phyloP scores from a whole-genome alignment of 2,329 filamentous ascomycete genomes.

The Golovinomyces cichoracearum region DNA sequence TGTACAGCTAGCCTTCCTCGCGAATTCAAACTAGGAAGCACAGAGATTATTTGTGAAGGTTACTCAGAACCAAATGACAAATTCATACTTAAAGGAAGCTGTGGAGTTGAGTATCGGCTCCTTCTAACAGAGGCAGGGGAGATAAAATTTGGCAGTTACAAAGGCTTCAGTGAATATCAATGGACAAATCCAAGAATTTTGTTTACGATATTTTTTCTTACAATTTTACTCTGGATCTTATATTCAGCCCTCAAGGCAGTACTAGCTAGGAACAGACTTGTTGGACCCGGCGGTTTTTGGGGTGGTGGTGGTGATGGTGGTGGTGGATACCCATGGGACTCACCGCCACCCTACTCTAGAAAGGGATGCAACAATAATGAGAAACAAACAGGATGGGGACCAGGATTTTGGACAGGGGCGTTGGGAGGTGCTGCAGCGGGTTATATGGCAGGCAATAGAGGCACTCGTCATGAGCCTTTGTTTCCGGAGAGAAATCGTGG shows the following conservation, averaged over 20 bases:
- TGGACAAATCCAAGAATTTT: conserved; percentile 16
- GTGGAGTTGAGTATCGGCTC: conserved; percentile 71
- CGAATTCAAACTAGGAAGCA: conserved; percentile 47
- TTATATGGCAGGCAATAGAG: conserved; percentile 31
- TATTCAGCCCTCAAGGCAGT: conserved; percentile 23
- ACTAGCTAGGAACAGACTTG: conserved; percentile 6
- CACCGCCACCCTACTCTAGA: conserved; percentile 14
- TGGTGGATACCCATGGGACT: conserved; percentile 9
- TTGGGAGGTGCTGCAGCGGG: conserved; percentile 41
- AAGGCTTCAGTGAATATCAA: conserved; percentile 5
- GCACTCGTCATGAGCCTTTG: conserved; percentile 16
- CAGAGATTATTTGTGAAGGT: conserved; percentile 81
- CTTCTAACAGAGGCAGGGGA: conserved; percentile 54
- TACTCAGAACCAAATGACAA: conserved; percentile 52
- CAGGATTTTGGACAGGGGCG: conserved; percentile 44
- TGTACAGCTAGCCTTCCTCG: conserved; percentile 40
- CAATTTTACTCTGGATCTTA: conserved; percentile 33
- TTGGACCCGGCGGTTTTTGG: conserved; percentile 12
- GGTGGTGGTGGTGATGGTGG: conserved; percentile 20
- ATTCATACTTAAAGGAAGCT: conserved; percentile 75
- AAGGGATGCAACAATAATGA: conserved; percentile 8
- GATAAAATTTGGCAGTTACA: conserved; percentile 28
- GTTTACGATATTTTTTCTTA: conserved; percentile 37
- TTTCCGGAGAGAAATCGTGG: conserved; percentile 4
- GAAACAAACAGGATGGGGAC: conserved; percentile 30